These are phyloP conservation scores for Camptophora hylomeconis DNA, from an alignment of 2,329 filamentous ascomycete species.

Conservation along the genomic window DNA sequence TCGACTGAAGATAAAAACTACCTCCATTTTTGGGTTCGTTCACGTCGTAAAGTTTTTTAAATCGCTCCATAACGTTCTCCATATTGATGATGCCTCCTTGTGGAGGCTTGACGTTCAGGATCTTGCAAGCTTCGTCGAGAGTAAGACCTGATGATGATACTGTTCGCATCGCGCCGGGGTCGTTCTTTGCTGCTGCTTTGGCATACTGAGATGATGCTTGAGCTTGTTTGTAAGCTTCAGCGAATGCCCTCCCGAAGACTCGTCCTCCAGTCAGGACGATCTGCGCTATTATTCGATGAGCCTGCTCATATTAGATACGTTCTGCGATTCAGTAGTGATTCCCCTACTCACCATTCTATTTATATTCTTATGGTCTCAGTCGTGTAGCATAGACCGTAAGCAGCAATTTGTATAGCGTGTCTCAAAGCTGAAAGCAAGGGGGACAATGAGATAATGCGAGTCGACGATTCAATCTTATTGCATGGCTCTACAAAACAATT, in stretches of 20 bases:
- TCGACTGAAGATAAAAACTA: conserved; percentile 97
- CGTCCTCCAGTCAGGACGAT: conserved; percentile 82
- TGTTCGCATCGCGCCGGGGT: conserved; percentile 34
- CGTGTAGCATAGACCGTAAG: background rate
- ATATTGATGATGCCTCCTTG: conserved; percentile 63
- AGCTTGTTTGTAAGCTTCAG: conserved; percentile 92
- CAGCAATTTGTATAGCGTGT: background rate
- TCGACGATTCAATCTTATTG: too few species aligned
- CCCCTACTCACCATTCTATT: too few species aligned
- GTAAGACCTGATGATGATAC: conserved; percentile 62
- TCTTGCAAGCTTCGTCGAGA: conserved; percentile 92
- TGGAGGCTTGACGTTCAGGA: conserved; percentile 88
- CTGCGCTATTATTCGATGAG: conserved; percentile 87
- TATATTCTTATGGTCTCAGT: conserved; percentile 8
- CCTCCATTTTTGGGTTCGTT: conserved; percentile 94
- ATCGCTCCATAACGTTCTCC: conserved; percentile 68
- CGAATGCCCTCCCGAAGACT: conserved; percentile 83
- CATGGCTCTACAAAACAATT: too few species aligned
- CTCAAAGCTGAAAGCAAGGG: conserved; percentile 1
- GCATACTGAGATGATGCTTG: conserved; percentile 74
- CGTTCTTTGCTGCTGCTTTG: conserved; percentile 52
- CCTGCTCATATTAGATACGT: conserved; percentile 45
- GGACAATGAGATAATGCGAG: too few species aligned
- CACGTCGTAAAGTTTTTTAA: conserved; percentile 86
- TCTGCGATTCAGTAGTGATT: too few species aligned